phyloP scores from a whole-genome alignment of 2,329 filamentous ascomycete genomes.

The Chaetomiaceae sp. region DNA sequence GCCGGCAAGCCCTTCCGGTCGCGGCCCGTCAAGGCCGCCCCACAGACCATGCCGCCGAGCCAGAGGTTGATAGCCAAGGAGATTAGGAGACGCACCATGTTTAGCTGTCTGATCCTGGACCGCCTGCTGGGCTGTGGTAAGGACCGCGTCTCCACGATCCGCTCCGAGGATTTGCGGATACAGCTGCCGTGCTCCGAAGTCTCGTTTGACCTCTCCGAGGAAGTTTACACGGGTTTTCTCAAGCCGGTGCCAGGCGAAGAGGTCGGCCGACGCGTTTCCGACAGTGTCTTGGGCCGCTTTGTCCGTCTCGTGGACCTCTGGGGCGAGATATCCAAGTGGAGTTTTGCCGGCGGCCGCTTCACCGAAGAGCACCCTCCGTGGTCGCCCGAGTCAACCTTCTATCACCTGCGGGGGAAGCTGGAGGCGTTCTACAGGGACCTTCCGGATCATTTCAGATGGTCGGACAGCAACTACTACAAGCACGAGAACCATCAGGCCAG shows the following conservation, averaged over 20 bases:
- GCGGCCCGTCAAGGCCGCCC: slow-evolving; percentile 3
- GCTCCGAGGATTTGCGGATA: slow-evolving; percentile 53
- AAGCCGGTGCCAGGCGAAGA: slow-evolving; percentile 18
- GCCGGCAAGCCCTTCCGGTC: slow-evolving; percentile 14
- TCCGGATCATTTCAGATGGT: slow-evolving; percentile 52
- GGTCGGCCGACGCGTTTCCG: slow-evolving; percentile 30
- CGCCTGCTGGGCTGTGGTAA: slow-evolving; percentile 61
- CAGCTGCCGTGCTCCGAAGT: slow-evolving; percentile 63
- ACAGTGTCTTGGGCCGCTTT: slow-evolving; percentile 48
- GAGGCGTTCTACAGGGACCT: slow-evolving; percentile 47
- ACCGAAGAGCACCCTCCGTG: slow-evolving; percentile 52
- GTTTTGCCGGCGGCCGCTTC: slow-evolving; percentile 45
- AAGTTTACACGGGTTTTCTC: slow-evolving; percentile 49
- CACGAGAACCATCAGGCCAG: slow-evolving; percentile 59
- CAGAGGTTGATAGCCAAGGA: slow-evolving; percentile 52
- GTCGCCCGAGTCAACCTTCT: slow-evolving; percentile 50
- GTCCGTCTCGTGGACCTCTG: slow-evolving; percentile 54
- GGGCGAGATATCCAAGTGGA: slow-evolving; percentile 53
- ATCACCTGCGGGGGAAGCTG: slow-evolving; percentile 45
- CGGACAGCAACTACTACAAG: slow-evolving; percentile 55
- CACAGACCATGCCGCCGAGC: slow-evolving; percentile 11
- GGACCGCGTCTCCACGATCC: slow-evolving; percentile 53
- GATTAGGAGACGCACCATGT: slow-evolving; percentile 62
- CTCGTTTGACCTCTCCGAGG: slow-evolving; percentile 56
- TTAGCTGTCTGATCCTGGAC: slow-evolving; percentile 68